Evolutionary conservation across 495 filamentous ascomycete species (phyloP).

Genomic region (Aspergillus affinis): DNA sequence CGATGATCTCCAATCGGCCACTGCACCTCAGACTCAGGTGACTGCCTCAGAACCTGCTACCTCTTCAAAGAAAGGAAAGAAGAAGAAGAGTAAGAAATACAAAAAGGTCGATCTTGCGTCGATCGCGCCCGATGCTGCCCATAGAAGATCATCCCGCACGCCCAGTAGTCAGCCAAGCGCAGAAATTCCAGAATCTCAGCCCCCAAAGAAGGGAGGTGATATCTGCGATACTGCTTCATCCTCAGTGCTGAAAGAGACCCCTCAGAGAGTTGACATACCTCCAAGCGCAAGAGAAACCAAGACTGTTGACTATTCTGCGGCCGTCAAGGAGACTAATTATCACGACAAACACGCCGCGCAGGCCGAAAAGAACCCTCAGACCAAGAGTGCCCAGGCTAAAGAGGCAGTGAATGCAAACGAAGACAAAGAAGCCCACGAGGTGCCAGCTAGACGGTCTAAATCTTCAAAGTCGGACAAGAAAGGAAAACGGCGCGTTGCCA

Average conservation of each 20-base stretch:
- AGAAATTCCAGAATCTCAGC: neutral
- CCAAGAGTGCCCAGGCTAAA: neutral
- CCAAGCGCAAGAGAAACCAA: neutral
- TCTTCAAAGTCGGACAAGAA: neutral
- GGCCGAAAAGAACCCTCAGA: neutral
- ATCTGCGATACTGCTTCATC: neutral
- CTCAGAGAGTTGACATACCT: neutral
- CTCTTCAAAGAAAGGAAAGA: neutral
- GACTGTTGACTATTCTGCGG: neutral
- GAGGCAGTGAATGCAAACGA: neutral
- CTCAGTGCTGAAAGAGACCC: neutral
- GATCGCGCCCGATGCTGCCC: neutral
- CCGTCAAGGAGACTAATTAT: neutral
- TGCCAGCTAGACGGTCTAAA: neutral
- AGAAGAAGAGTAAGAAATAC: neutral
- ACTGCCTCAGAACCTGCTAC: neutral
- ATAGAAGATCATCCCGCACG: neutral
- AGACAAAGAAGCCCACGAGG: neutral
- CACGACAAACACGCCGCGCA: neutral
- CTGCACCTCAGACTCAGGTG: neutral
- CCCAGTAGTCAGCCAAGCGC: neutral
- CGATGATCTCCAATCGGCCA: no score
- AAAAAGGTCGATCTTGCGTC: neutral
- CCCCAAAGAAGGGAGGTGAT: neutral
- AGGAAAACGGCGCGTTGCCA: slow-evolving; percentile 5